Base-by-base conservation (phyloP, 83 land plant genomes). In the Thuja plicata region DNA sequence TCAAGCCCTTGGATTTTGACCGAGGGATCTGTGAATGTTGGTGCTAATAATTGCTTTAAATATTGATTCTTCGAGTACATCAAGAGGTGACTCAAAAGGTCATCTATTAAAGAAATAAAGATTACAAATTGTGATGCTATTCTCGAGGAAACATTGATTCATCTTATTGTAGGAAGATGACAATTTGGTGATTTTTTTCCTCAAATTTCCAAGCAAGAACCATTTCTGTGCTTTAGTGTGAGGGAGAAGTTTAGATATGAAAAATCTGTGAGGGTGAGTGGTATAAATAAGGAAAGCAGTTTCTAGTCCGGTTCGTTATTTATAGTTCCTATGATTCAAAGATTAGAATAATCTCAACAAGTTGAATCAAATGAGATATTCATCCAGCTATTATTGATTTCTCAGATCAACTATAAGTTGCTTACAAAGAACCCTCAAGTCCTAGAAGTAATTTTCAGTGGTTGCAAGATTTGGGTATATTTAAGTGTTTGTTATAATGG, bases 331-430 rank as follows among this genome's bases (percentile, higher is more conserved):
- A 3, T 34, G 79, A 38, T 79, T 3, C 1, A 24, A 66, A n/a
- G 82, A 78, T 13, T 41, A 34, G 27, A 78, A 78, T 17, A 4
- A 78, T 78, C 82, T 78, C 21, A 15, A 15, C 34, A 43, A 19
- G 43, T 38, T 40, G 8, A 79, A 37, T 16, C 45, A 37, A 45
- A 79, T 15, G 17, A 79, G 43, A 40, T 35, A 40, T 37, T 43
- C 82, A 79, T 41, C 24, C 24, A 79, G 46, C 82, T 79, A 79
- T 79, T 40, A 79, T 66, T 66, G n/a, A n/a, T 76, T 32, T 76
- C 79, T 32, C 17, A 35, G 13, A 76, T 76, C 38, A 76, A 11
- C 79, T 32, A 76, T 12, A 34, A 76, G 79, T 3, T 34, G 79
- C 21, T 79, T 13, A 37, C 9, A 7, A 12, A 17, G 19, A 79